These are phyloP conservation scores for Clavariopsis aquatica DNA, from an alignment of 495 filamentous ascomycete species.

Conservation along the genomic window DNA sequence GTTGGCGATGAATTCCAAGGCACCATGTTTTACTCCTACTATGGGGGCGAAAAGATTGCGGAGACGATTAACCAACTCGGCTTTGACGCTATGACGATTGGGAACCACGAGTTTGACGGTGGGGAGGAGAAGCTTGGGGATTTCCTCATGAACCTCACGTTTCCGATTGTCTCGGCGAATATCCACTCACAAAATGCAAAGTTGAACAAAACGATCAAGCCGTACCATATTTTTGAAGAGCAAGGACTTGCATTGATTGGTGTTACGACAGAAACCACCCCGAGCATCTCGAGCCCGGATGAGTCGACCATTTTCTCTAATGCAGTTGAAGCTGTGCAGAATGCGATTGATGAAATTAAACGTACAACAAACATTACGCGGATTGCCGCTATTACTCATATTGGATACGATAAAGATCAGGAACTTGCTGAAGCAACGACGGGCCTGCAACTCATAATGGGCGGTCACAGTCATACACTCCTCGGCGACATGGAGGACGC, in stretches of 20 bases:
- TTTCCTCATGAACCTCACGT: slow-evolving; percentile 58
- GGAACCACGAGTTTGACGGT: slow-evolving; percentile 61
- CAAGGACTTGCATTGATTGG: slow-evolving; percentile 59
- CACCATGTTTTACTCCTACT: slow-evolving; percentile 60
- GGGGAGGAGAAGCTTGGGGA: slow-evolving; percentile 54
- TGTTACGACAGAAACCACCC: slow-evolving; percentile 57
- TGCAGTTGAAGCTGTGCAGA: slow-evolving; percentile 49
- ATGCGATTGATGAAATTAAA: slow-evolving; percentile 55
- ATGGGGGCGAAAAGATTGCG: slow-evolving; percentile 63
- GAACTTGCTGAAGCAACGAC: slow-evolving; percentile 53
- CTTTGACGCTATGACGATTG: slow-evolving; percentile 62
- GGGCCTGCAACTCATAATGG: slow-evolving; percentile 59
- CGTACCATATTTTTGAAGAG: slow-evolving; percentile 58
- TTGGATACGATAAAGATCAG: slow-evolving; percentile 60
- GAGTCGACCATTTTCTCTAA: slow-evolving; percentile 52
- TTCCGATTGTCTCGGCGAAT: slow-evolving; percentile 60
- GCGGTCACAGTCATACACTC: slow-evolving; percentile 61
- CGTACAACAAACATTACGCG: slow-evolving; percentile 52
- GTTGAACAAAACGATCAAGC: slow-evolving; percentile 57
- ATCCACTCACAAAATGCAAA: slow-evolving; percentile 53
- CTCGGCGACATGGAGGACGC: slow-evolving; percentile 55
- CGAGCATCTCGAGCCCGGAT: slow-evolving; percentile 54
- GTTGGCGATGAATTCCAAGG: slow-evolving; percentile 63
- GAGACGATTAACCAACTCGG: slow-evolving; percentile 60
- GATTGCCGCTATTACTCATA: slow-evolving; percentile 60